Evolutionary conservation across 2,329 filamentous ascomycete species (phyloP), one percentile per base, ranked within the genome.

Genomic region (Apiospora rasikravindrae): DNA sequence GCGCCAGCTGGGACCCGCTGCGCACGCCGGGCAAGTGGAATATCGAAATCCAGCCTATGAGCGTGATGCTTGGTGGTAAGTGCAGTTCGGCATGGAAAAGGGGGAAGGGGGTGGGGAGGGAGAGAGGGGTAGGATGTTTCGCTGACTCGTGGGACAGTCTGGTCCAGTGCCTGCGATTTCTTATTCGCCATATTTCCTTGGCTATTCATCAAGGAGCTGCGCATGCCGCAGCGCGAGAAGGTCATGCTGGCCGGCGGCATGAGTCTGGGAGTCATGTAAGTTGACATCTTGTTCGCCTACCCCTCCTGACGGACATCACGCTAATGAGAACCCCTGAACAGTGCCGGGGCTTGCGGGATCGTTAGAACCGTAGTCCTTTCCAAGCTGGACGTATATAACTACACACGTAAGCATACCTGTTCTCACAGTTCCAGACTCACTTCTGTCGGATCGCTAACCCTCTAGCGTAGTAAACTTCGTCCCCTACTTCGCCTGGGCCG

Each of bases 1-100:
- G 80, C 70, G 76, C 78, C 16, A 82, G 80, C 70, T 83, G 81
- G 81, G 82, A 83, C 69, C 78, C 78, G 0, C 73, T 83, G 70
- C 76, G 81, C 53, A 82, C 80, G 6, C 78, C 77, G 4, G 82
- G 81, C 1, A 77, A 61, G 3, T 83, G 81, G 79, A 80, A 81
- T 44, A 77, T 82, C 42, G 70, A 78, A 51, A 83, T 83, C 11
- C 80, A 82, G 67, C 81, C 81, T 11, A 76, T 82, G 77, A 82
- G 79, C 69, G 80, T 83, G 22, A 79, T 79, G 16, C 77, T 83
- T 10, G 81, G 82, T 71, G 80, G 80, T 81, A 75, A 42, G 77
- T 45, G 10, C 22, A 26, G 26, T 13, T 24, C 2, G 16, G n/a
- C 26, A 22, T 0, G 5, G 29, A 24, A 66, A 49, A 47, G 45